Evolutionary conservation across 2,329 filamentous ascomycete species (phyloP).

Genomic region (Fusarium sp.): DNA sequence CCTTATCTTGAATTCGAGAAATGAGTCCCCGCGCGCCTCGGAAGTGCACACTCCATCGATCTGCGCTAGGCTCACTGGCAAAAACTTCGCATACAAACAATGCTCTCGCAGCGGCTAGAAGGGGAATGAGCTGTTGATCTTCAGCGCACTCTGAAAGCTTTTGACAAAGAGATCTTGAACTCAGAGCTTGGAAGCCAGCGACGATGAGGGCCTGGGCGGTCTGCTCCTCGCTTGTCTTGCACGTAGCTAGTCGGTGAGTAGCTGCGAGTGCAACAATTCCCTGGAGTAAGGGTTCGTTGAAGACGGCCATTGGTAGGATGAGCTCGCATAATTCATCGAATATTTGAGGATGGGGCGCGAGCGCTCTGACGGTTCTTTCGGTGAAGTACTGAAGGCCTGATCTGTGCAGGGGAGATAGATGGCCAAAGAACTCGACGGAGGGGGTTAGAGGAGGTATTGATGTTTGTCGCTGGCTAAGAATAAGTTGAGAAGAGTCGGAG

Average conservation of each 20-base stretch:
- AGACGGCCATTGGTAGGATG: conserved; percentile 33
- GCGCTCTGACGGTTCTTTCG: conserved; percentile 28
- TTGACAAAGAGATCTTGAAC: conserved; percentile 31
- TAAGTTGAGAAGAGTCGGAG: background rate
- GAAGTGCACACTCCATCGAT: conserved; percentile 36
- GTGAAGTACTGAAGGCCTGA: conserved; percentile 37
- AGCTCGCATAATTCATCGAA: conserved; percentile 32
- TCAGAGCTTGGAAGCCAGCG: conserved; percentile 31
- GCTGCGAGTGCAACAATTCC: conserved; percentile 31
- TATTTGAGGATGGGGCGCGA: conserved; percentile 27
- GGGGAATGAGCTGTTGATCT: conserved; percentile 19
- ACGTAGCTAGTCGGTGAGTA: conserved; percentile 28
- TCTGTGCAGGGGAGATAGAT: conserved; percentile 28
- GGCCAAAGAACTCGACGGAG: conserved; percentile 22
- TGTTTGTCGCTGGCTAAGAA: background rate
- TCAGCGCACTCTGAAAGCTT: conserved; percentile 24
- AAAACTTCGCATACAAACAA: conserved; percentile 36
- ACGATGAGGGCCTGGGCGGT: conserved; percentile 20
- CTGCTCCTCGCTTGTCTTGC: conserved; percentile 28
- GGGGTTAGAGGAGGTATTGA: conserved; percentile 4
- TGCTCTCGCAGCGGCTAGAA: conserved; percentile 20
- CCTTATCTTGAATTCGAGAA: conserved; percentile 18
- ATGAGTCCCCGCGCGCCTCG: conserved; percentile 28
- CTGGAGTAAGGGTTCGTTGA: conserved; percentile 26
- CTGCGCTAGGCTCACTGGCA: conserved; percentile 26